Evolutionary conservation across 1,284 basidiomycete species (phyloP).

Genomic region (Ceratobasidium sp.): DNA sequence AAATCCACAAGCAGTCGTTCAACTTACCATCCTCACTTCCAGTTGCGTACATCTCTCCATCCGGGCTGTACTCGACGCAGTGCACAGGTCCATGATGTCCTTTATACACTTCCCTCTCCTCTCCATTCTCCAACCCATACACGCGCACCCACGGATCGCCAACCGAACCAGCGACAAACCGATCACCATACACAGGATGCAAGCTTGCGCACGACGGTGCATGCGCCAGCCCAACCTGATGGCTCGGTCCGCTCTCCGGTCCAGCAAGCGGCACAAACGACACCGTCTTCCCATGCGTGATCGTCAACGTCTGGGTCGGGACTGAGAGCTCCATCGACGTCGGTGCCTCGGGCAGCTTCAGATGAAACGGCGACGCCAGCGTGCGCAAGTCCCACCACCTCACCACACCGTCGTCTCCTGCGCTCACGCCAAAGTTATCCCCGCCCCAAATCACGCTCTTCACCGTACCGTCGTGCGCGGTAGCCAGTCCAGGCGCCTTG

Average conservation of each 20-base stretch:
- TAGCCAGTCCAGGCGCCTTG: constrained; percentile 48
- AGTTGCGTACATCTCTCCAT: constrained; percentile 98
- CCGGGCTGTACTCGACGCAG: constrained; percentile 93
- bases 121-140: constrained; percentile 87
- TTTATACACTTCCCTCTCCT: constrained; percentile 92
- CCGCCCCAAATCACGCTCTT: constrained; percentile 95
- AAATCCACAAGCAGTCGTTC: constrained; percentile 45
- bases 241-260: constrained; percentile 52
- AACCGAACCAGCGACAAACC: constrained; percentile 92
- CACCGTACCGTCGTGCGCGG: constrained; percentile 89
- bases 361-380: constrained; percentile 74
- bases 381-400: constrained; percentile 98
- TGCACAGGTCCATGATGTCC: constrained; percentile 99
- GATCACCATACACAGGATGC: constrained; percentile 88
- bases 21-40: constrained; percentile 81
- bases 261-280: constrained; percentile 76
- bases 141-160: constrained; percentile 97
- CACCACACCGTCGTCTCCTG: constrained; percentile 91
- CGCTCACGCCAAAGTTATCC: constrained; percentile 83
- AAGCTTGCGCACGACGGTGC: constrained; percentile 92
- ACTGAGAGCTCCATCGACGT: constrained; percentile 94
- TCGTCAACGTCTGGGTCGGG: constrained; percentile 86
- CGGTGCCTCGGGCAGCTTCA: constrained; percentile 85
- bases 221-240: constrained; percentile 81
- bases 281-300: constrained; percentile 93